Percentiles rank a stretch among this genome's conserved stretches.
These are phyloP conservation scores for Chondrus crispus DNA, from an alignment of 23 red algal species.

Conservation along the genomic window DNA sequence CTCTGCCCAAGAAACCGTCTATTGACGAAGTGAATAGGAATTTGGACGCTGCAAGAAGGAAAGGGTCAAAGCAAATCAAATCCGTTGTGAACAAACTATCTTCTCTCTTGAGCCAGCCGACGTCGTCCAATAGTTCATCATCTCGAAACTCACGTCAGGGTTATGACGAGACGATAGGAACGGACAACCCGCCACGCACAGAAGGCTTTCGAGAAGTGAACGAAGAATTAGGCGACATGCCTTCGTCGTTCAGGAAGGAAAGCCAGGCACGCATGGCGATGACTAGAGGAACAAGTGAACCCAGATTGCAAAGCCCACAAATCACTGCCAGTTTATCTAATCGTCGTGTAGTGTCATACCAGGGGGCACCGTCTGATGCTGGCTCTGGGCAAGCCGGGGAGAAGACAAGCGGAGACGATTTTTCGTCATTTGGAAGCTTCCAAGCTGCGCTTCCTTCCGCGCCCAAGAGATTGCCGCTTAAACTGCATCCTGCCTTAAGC, in stretches of 20 bases:
- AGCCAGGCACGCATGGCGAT: background rate
- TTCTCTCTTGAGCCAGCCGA: constrained; percentile 25
- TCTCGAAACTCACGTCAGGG: background rate
- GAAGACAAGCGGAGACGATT: background rate
- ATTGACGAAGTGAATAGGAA: constrained; percentile 58
- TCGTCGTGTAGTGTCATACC: background rate
- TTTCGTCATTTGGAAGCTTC: too few relatives aligned
- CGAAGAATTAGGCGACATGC: background rate
- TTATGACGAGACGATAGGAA: background rate
- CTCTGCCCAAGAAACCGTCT: too few relatives aligned
- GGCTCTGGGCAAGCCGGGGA: background rate
- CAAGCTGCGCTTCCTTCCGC: background rate
- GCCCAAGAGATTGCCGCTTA: background rate
- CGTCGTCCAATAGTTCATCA: background rate
- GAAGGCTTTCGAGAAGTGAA: background rate
- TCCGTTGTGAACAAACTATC: constrained; percentile 48
- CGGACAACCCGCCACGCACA: background rate
- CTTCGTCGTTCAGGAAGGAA: background rate
- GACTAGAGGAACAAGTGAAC: background rate
- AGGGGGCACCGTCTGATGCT: background rate
- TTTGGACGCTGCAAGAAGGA: constrained; percentile 46
- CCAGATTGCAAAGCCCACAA: background rate
- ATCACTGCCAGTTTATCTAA: background rate
- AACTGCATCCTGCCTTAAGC: too few relatives aligned
- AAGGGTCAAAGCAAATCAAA: constrained; percentile 70